phyloP scores from a whole-genome alignment of 2,329 filamentous ascomycete species.

The Phialophora macrospora region DNA sequence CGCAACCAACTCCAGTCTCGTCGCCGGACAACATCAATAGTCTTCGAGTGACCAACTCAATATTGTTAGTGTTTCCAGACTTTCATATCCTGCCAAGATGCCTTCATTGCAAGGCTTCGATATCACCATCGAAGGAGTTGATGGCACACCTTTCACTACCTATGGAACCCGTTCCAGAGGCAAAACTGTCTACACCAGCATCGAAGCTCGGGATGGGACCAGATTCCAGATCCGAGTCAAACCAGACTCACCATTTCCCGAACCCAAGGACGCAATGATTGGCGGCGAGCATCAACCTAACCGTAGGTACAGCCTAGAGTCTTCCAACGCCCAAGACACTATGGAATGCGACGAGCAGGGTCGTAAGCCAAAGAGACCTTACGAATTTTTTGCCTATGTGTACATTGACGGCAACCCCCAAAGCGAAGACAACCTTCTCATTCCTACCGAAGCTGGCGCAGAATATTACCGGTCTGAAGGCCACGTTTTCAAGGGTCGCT shows the following conservation, averaged over 20 bases:
- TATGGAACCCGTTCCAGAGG: slow-evolving; percentile 20
- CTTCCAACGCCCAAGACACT: slow-evolving; percentile 2
- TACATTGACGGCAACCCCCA: slow-evolving; percentile 28
- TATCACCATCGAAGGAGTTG: slow-evolving; percentile 13
- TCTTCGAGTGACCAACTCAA: neutral
- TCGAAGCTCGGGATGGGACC: slow-evolving; percentile 21
- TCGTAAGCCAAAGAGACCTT: neutral
- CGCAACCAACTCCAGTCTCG: neutral
- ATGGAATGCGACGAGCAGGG: neutral
- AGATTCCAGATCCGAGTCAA: slow-evolving; percentile 25
- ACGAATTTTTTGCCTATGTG: slow-evolving; percentile 20
- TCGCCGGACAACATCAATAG: neutral
- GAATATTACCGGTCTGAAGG: neutral
- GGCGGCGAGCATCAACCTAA: neutral
- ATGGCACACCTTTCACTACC: slow-evolving; percentile 23
- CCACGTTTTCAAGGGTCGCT: slow-evolving; percentile 12
- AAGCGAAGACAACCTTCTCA: slow-evolving; percentile 13
- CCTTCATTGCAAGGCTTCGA: slow-evolving; percentile 23
- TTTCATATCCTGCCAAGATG: slow-evolving; percentile 3
- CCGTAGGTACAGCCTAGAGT: slow-evolving; percentile 16
- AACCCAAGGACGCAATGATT: neutral
- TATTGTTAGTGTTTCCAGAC: neutral
- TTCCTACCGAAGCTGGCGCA: slow-evolving; percentile 1
- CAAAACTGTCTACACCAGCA: slow-evolving; percentile 9
- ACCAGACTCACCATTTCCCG: slow-evolving; percentile 16